Percentiles rank a stretch among this genome's conserved stretches.
Evolutionary conservation across 495 filamentous ascomycete species (phyloP).

Genomic region (Penicillium fimorum): DNA sequence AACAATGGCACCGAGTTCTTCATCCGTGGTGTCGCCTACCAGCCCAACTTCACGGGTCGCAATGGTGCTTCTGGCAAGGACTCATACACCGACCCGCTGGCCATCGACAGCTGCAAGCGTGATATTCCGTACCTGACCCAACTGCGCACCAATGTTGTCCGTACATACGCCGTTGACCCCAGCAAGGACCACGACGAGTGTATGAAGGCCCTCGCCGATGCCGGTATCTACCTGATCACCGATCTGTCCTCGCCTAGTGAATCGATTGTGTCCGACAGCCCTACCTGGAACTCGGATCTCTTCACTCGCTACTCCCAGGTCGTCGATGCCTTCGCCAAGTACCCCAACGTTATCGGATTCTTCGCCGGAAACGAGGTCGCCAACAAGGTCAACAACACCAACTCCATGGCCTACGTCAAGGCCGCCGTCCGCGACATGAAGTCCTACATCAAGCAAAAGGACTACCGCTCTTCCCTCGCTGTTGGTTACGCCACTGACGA

Average conservation of each 20-base stretch:
- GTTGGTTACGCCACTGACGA: conserved; percentile 97
- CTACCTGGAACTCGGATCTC: conserved; percentile 74
- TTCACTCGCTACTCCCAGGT: conserved; percentile 84
- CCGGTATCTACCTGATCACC: conserved; percentile 92
- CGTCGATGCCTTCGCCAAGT: conserved; percentile 75
- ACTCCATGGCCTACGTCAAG: conserved; percentile 90
- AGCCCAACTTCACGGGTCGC: conserved; percentile 52
- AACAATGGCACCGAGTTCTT: conserved; percentile 80
- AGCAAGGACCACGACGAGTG: conserved; percentile 72
- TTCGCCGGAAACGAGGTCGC: conserved; percentile 97
- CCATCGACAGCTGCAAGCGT: conserved; percentile 65
- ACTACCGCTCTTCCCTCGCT: conserved; percentile 67
- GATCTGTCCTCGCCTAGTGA: conserved; percentile 77
- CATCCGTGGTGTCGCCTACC: conserved; percentile 92
- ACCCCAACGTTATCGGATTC: conserved; percentile 91
- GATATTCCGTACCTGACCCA: conserved; percentile 79
- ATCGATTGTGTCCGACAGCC: conserved; percentile 80
- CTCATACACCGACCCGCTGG: conserved; percentile 67
- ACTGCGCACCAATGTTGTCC: conserved; percentile 85
- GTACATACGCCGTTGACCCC: conserved; percentile 91
- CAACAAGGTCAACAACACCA: conserved; percentile 80
- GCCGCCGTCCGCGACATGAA: conserved; percentile 96
- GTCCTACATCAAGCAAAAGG: conserved; percentile 80
- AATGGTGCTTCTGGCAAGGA: conserved; percentile 37
- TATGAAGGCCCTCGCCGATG: conserved; percentile 81